phyloP scores from a whole-genome alignment of 163 green algal genomes.

The Scenedesmus sp. region DNA sequence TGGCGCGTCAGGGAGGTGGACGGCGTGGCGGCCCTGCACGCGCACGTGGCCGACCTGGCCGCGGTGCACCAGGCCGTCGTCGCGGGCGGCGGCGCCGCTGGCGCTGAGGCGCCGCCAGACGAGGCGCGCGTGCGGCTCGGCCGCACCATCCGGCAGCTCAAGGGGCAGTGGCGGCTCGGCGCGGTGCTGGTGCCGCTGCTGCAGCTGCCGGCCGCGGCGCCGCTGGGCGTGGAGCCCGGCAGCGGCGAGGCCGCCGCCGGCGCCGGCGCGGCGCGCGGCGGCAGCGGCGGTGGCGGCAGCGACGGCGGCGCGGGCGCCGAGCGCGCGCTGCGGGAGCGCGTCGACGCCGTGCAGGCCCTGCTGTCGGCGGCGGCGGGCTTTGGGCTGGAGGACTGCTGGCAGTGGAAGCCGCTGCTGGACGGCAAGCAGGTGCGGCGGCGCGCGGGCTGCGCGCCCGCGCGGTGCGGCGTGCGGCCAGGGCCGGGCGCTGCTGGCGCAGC shows the following conservation, averaged over 20 bases:
- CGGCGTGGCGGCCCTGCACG: constrained; percentile 64
- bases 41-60: constrained; percentile 55
- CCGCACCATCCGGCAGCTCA: constrained; percentile 66
- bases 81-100: no score
- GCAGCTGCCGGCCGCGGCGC: constrained; percentile 49
- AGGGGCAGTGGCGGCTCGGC: constrained; percentile 67
- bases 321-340: constrained; percentile 39
- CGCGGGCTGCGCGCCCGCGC: no score
- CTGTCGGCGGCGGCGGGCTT: constrained; percentile 65
- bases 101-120: constrained; percentile 13
- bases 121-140: constrained; percentile 61
- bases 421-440: constrained; percentile 66
- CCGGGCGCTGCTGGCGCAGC: no score
- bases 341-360: constrained; percentile 55
- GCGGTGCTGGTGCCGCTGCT: constrained; percentile 66
- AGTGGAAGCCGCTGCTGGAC: constrained; percentile 78
- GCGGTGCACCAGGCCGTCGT: constrained; percentile 35
- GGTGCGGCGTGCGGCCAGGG: no score
- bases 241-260: not conserved
- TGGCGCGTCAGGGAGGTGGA: constrained; percentile 79
- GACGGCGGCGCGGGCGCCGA: not conserved
- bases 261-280: not conserved
- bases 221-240: constrained; percentile 55
- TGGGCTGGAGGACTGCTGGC: constrained; percentile 69
- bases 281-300: not conserved